phyloP scores from a whole-genome alignment of 2,329 filamentous ascomycete species.

The Didymella pomorum region DNA sequence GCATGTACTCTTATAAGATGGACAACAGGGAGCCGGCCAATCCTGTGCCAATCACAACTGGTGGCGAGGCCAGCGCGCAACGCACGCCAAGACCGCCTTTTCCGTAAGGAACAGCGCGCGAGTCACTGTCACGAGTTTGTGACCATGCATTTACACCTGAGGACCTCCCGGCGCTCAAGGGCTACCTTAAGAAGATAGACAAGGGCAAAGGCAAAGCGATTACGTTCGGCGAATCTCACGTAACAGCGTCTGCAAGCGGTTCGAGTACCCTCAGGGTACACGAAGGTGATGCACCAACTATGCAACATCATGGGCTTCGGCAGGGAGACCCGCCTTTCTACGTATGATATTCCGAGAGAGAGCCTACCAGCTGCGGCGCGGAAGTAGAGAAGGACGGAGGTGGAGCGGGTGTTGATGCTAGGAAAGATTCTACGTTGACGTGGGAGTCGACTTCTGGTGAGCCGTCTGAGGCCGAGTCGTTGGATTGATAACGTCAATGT shows the following conservation, averaged over 20 bases:
- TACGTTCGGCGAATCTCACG: neutral
- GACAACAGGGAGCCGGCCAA: neutral
- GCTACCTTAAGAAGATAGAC: neutral
- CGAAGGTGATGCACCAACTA: neutral
- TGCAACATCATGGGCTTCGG: neutral
- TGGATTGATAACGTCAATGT: neutral
- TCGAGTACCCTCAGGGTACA: neutral
- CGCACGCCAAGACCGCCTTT: neutral
- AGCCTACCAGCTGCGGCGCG: neutral
- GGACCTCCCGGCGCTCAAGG: neutral
- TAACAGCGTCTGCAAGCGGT: neutral
- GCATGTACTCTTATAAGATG: neutral
- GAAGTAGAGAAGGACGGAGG: neutral
- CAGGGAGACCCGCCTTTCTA: neutral
- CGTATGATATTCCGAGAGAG: neutral
- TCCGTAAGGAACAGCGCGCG: neutral
- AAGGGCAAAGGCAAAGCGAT: constrained; percentile 1
- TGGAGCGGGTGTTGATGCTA: neutral
- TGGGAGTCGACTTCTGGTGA: neutral
- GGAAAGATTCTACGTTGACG: neutral
- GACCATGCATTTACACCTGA: neutral
- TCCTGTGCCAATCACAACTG: neutral
- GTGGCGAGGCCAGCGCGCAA: neutral
- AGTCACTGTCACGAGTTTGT: neutral
- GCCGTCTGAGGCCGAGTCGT: neutral